Percentiles rank a stretch among this genome's conserved stretches.
Conservation (phyloP, 225 moss, liverwort and hornwort genomes). For the Bryoerythrophyllum caledonicum region DNA sequence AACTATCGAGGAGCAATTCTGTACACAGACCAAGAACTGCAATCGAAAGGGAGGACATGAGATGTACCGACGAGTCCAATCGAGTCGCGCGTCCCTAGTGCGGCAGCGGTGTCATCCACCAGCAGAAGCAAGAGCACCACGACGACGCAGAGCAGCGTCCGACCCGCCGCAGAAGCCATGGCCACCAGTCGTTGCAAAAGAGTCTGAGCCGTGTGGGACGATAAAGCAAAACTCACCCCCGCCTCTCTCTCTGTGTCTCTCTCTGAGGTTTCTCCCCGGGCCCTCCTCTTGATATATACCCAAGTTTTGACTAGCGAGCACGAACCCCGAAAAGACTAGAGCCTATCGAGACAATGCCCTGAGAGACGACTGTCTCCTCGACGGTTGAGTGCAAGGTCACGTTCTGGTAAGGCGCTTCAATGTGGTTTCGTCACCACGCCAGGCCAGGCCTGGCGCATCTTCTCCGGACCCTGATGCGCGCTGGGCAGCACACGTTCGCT, state of each 20-base stretch:
- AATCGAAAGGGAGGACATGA: background rate
- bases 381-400: background rate
- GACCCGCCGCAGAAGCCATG: slow-evolving; percentile 13
- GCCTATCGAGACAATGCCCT: background rate
- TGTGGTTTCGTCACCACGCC: background rate
- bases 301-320: background rate
- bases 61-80: slow-evolving; percentile 6
- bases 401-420: background rate
- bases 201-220: background rate
- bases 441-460: background rate
- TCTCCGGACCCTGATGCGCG: background rate
- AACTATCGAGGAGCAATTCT: too few species aligned
- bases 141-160: background rate
- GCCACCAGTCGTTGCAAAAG: background rate
- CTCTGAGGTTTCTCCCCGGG: background rate
- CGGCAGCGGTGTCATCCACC: slow-evolving; percentile 16
- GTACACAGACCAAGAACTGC: too few species aligned
- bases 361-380: too few species aligned
- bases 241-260: too few species aligned
- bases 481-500: background rate
- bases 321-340: background rate
- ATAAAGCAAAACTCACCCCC: background rate
- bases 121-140: slow-evolving; percentile 2
- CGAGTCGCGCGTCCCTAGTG: background rate
- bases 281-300: background rate